phyloP scores from a whole-genome alignment of 805 yeast species.

The Monosporozyma unispora region DNA sequence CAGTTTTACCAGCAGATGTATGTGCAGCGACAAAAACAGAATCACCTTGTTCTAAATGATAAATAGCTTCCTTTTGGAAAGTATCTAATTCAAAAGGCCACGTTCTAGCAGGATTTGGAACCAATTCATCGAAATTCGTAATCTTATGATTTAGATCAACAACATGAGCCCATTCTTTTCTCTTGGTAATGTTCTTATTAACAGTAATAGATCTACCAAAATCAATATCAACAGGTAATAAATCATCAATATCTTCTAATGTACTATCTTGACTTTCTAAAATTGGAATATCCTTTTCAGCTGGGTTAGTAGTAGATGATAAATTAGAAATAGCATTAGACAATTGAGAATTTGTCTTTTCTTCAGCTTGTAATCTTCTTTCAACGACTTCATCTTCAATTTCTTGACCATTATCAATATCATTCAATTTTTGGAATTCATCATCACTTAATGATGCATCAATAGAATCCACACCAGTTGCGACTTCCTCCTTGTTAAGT shows the following conservation, averaged over 20 bases:
- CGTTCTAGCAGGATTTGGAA: slow-evolving; percentile 85
- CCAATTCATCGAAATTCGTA: slow-evolving; percentile 75
- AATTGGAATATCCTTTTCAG: slow-evolving; percentile 4
- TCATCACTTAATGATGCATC: slow-evolving; percentile 5
- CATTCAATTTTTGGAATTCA: slow-evolving; percentile 15
- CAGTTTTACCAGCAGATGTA: slow-evolving; percentile 97
- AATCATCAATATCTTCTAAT: slow-evolving; percentile 32
- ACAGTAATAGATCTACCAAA: slow-evolving; percentile 35
- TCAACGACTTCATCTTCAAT: slow-evolving; percentile 35
- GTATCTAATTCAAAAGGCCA: slow-evolving; percentile 95
- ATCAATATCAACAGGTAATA: slow-evolving; percentile 43
- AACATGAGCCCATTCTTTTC: slow-evolving; percentile 87
- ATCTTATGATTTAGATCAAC: slow-evolving; percentile 80
- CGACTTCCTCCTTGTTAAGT: slow-evolving; percentile 1
- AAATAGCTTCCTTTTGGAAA: slow-evolving; percentile 94
- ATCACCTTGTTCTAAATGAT: slow-evolving; percentile 94
- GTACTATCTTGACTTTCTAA: slow-evolving; percentile 9
- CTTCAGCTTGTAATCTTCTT: slow-evolving; percentile 14
- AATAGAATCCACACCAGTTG: slow-evolving; percentile 6
- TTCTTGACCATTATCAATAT: slow-evolving; percentile 29
- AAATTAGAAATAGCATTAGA: slow-evolving; percentile 8
- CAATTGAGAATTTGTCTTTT: neutral
- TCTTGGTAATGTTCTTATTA: slow-evolving; percentile 22
- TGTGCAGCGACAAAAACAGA: slow-evolving; percentile 98
- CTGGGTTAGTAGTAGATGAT: slow-evolving; percentile 3